Evolutionary conservation across 768 basidiomycete species (phyloP), one percentile per base, ranked within the genome.

Genomic region (Kwoniella botswanensis): DNA sequence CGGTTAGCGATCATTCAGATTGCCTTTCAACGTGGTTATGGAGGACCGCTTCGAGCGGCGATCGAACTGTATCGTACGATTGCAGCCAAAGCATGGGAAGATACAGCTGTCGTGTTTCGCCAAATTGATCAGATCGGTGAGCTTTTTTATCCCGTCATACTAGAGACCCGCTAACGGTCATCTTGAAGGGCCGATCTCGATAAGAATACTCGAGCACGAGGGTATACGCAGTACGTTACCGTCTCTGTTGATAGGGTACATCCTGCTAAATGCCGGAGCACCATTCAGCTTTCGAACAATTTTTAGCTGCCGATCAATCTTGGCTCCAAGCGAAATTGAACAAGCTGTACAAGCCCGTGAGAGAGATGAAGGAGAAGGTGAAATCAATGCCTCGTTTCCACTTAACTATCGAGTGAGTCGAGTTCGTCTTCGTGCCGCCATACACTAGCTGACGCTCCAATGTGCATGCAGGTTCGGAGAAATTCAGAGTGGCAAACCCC

Each of bases 21-120:
- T 18, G 90, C 90, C 0, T 87, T 91, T 43, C 86, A 87, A 42
- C 89, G 88, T 73, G 85, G 87, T 73, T 86, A 86, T 65, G 96
- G 93, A 2, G 84, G 87, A 5, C 89, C 91, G 66, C 84, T 91
- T 26, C 91, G 91, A 77, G 80, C 90, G 69, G 90, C 91, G 0
- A 85, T 96, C 13, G 93, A 95, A 83, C 79, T 94, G 90, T 82
- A 91, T 26, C 90, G 95, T 12, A 91, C 90, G 74, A 78, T 98
- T 46, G 87, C 86, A 63, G 93, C 92, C 4, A 93, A 91, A 76
- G 90, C 93, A 54, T 98, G 96, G 96, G 95, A 98, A 76, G 91
- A 94, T 76, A 86, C 92, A 21, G 89, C 93, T 4, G 85, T 90
- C 15, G 91, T 96, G 7, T 87, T 98, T 65, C 88, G 91, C 15